A percentile compares a stretch with the other conserved stretches of the same genome.
These are phyloP conservation scores for Naegleria gruberi DNA, from an alignment of 208 protist species.

Conservation along the genomic window DNA sequence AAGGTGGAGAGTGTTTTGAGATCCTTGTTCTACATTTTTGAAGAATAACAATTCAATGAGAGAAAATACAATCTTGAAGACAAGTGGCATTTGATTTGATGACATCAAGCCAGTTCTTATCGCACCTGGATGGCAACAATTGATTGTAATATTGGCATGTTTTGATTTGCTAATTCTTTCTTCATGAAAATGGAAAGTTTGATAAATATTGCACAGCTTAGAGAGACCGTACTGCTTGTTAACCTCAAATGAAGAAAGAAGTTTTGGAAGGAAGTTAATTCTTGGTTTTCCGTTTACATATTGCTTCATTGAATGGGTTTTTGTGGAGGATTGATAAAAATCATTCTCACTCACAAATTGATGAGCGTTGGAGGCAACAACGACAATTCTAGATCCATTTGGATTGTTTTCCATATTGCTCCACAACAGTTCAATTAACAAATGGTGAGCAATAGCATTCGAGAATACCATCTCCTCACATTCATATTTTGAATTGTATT, in stretches of 20 bases:
- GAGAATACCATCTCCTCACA: background rate
- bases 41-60: background rate
- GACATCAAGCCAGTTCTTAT: background rate
- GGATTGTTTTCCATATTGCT: background rate
- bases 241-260: background rate
- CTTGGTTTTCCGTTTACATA: background rate
- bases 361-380: background rate
- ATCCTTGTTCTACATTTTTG: background rate
- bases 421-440: background rate
- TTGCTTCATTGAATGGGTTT: background rate
- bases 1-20: background rate
- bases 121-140: background rate
- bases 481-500: background rate
- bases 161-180: background rate
- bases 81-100: background rate
- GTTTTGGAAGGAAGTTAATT: background rate
- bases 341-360: background rate
- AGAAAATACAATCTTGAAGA: background rate
- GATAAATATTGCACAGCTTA: background rate
- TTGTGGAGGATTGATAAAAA: background rate
- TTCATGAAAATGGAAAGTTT: background rate
- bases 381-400: background rate
- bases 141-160: background rate
- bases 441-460: background rate
- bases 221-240: background rate